phyloP scores from a whole-genome alignment of 2,329 filamentous ascomycete genomes.

The Simplicillium sp. region DNA sequence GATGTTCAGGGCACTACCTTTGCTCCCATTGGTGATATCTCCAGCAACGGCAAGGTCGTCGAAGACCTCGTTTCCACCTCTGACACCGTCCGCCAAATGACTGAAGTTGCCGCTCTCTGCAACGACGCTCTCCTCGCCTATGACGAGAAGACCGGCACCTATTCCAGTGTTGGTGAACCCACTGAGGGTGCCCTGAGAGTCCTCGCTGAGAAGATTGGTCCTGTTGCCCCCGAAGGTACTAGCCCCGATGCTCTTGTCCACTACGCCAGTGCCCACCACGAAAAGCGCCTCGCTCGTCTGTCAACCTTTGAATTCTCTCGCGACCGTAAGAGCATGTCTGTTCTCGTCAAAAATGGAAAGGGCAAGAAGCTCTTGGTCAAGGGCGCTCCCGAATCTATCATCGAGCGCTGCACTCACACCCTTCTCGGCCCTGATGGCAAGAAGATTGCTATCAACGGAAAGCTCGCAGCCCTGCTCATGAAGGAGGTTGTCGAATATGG shows the following conservation, averaged over 20 bases:
- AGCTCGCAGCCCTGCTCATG: constrained; percentile 60
- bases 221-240: constrained; percentile 50
- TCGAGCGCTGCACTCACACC: constrained; percentile 82
- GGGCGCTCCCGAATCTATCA: constrained; percentile 87
- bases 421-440: constrained; percentile 72
- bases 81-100: constrained; percentile 70
- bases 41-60: constrained; percentile 56
- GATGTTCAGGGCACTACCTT: constrained; percentile 92
- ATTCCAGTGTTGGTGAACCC: constrained; percentile 81
- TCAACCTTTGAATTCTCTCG: constrained; percentile 95
- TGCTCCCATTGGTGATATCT: constrained; percentile 69
- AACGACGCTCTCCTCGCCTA: constrained; percentile 82
- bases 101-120: constrained; percentile 65
- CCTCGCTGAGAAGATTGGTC: constrained; percentile 89
- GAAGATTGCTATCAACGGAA: constrained; percentile 61
- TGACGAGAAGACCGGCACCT: constrained; percentile 64
- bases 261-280: constrained; percentile 76
- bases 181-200: constrained; percentile 91
- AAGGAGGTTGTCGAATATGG: constrained; percentile 84
- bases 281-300: constrained; percentile 62
- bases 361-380: constrained; percentile 84
- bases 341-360: constrained; percentile 64
- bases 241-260: constrained; percentile 60
- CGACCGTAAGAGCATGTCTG: constrained; percentile 98
- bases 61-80: constrained; percentile 62